phyloP scores from a whole-genome alignment of 257 asterid genomes.

The Nicotiana benthamiana region DNA sequence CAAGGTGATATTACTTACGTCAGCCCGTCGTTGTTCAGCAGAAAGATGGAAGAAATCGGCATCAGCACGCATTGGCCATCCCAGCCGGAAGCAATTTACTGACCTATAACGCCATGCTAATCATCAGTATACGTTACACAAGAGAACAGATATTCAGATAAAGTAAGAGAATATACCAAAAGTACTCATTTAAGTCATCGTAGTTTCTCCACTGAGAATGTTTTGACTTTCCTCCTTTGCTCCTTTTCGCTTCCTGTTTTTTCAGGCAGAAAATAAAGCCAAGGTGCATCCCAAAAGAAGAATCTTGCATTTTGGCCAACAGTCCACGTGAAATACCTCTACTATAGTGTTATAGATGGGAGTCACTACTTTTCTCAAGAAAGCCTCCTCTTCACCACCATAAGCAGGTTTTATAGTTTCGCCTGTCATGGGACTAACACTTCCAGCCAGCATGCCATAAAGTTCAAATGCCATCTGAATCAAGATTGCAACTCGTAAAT shows the following conservation, averaged over 20 bases:
- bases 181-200: slow-evolving; percentile 92
- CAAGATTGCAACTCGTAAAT: slow-evolving; percentile 8
- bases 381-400: slow-evolving; percentile 93
- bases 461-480: slow-evolving; percentile 89
- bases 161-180: slow-evolving; percentile 44
- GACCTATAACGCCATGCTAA: slow-evolving; percentile 58
- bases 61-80: slow-evolving; percentile 99
- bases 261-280: slow-evolving; percentile 5
- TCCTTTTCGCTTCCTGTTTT: slow-evolving; percentile 66
- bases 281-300: neutral
- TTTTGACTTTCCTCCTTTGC: slow-evolving; percentile 63
- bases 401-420: slow-evolving; percentile 89
- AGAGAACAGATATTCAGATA: neutral
- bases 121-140: slow-evolving; percentile 13
- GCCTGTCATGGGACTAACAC: slow-evolving; percentile 92
- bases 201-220: slow-evolving; percentile 94
- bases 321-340: slow-evolving; percentile 30
- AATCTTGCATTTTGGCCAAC: neutral
- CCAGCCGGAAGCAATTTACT: slow-evolving; percentile 69
- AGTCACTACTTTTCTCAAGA: slow-evolving; percentile 72
- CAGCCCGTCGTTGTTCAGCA: slow-evolving; percentile 29
- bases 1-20: slow-evolving; percentile 28
- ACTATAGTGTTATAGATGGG: slow-evolving; percentile 78
- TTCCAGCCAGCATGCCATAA: slow-evolving; percentile 88
- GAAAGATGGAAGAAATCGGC: slow-evolving; percentile 86